These are phyloP conservation scores for Metschnikowia chrysomelidarum DNA, from an alignment of 805 yeast species.

Conservation along the genomic window DNA sequence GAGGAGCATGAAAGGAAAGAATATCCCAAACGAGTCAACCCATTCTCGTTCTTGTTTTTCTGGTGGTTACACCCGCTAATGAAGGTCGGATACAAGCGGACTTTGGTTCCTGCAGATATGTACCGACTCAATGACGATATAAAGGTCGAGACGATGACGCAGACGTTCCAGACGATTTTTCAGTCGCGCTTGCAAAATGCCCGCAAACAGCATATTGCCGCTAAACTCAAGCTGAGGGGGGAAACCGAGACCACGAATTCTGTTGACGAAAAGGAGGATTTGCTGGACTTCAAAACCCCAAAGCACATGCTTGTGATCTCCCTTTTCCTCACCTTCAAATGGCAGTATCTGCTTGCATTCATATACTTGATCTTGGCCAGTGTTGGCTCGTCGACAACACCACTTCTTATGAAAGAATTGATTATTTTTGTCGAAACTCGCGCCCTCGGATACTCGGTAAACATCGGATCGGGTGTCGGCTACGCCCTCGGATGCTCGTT, in stretches of 20 bases:
- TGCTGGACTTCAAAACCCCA: conserved; percentile 31
- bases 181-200: conserved; percentile 12
- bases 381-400: conserved; percentile 28
- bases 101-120: conserved; percentile 63
- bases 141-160: conserved; percentile 33
- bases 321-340: conserved; percentile 28
- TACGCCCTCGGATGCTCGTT: conserved; percentile 39
- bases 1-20: conserved; percentile 45
- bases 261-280: conserved; percentile 25
- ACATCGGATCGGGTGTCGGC: conserved; percentile 39
- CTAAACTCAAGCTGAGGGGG: conserved; percentile 28
- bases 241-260: conserved; percentile 18
- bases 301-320: conserved; percentile 24
- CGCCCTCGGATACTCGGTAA: conserved; percentile 23
- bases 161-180: conserved; percentile 19
- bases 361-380: conserved; percentile 25
- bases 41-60: conserved; percentile 47
- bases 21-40: conserved; percentile 45
- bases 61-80: conserved; percentile 70
- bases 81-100: conserved; percentile 68
- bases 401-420: conserved; percentile 37
- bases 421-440: conserved; percentile 33
- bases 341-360: conserved; percentile 26
- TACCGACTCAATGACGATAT: conserved; percentile 37
- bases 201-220: conserved; percentile 19